Base-by-base conservation (phyloP, 768 basidiomycete species). In the Melanogaster broomeanus region DNA sequence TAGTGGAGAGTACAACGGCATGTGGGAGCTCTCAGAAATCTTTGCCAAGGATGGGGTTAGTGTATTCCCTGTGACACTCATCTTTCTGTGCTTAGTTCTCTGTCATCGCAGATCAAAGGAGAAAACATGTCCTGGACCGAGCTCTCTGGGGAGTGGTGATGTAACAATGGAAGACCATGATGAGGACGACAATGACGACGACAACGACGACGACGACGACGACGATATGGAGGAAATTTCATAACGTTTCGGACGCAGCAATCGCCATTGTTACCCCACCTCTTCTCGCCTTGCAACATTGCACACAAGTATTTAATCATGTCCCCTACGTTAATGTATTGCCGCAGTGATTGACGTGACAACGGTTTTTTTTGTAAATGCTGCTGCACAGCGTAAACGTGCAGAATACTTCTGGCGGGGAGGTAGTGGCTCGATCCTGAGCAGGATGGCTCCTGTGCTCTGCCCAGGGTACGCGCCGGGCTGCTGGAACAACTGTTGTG, bases 1-100 rank as follows among this genome's bases (percentile, higher is more conserved):
- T 45, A 84, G 83, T 41, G 93, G 93, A 34, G 91, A 94, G 69
- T 74, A 81, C 64, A 88, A 87, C 45, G 90, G 90, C 9, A 70
- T 84, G 53, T 94, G 87, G 85, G 87, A 90, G 67, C 77, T 93
- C 57, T 83, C 85, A 60, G 82, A 85, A 45, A 84, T 81, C 57
- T 90, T 80, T 68, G 85, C 84, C 58, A 82, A 81, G 50, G 79
- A 77, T 18, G 82, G n/a, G 69, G 82, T 85, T 45, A 56, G 79
- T 73, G 8, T 57, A 8, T 44, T 48, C 8, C n/a, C n/a, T 27
- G 25, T 31, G 24, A 15, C 43, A 34, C 12, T 35, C 28, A 13
- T 50, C 28, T 42, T n/a, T 35, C 42, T 30, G 22, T 30, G 24
- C 49, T 56, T n/a, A 62, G 19, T 24, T 39, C 1, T 45, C 35